Conservation (phyloP, 2,329 filamentous ascomycete genomes). For the Epichloe typhina region DNA sequence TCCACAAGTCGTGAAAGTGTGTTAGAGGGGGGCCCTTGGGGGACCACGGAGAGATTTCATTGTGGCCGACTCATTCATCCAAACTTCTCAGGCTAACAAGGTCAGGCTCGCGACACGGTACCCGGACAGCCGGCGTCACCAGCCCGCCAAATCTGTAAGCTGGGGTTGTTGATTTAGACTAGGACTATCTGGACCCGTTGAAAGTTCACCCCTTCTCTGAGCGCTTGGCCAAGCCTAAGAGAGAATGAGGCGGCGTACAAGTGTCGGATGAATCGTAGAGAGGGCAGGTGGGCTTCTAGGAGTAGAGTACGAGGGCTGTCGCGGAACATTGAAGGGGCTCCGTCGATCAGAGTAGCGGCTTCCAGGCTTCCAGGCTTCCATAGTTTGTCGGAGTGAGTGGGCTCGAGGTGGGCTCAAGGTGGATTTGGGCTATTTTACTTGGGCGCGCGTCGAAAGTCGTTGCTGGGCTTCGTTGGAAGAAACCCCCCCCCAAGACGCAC, state of each 20-base stretch:
- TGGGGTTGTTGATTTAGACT: slow-evolving; percentile 2
- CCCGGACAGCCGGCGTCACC: slow-evolving; percentile 5
- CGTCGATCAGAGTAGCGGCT: neutral
- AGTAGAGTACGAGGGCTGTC: neutral
- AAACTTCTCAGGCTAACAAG: slow-evolving; percentile 2
- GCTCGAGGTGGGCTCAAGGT: slow-evolving; percentile 1
- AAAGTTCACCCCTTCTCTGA: slow-evolving; percentile 1
- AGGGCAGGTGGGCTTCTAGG: neutral
- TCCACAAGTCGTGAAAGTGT: slow-evolving; percentile 1
- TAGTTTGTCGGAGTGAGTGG: slow-evolving; percentile 1
- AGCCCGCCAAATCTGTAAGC: slow-evolving; percentile 2
- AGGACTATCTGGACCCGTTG: neutral
- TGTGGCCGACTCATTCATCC: slow-evolving; percentile 2
- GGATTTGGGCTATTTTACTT: slow-evolving; percentile 5
- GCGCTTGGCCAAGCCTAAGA: neutral
- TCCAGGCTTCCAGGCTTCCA: neutral
- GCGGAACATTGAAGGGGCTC: slow-evolving; percentile 1
- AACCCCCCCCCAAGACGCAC: neutral
- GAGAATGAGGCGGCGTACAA: slow-evolving; percentile 6
- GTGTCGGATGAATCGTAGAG: slow-evolving; percentile 4
- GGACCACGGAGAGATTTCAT: slow-evolving; percentile 1
- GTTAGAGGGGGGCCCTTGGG: neutral
- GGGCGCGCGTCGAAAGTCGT: slow-evolving; percentile 1
- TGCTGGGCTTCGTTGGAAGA: neutral
- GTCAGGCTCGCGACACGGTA: slow-evolving; percentile 6